Percentiles rank a stretch among this genome's conserved stretches.
Conservation (phyloP, 2,329 filamentous ascomycete species). For the Tolypocladium paradoxum region DNA sequence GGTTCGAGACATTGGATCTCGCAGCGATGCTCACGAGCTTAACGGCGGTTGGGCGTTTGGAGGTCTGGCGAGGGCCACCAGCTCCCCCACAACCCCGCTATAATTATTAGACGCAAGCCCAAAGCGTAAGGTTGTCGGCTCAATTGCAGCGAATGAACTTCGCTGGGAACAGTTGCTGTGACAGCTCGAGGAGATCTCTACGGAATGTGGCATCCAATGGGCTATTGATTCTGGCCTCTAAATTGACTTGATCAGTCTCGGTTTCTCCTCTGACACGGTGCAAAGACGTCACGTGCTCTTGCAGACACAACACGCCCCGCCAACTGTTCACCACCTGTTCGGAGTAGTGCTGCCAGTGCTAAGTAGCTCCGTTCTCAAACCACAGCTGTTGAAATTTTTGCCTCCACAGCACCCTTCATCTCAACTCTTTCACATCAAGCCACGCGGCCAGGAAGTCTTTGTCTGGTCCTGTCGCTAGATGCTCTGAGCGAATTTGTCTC, state of each 20-base stretch:
- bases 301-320: not conserved
- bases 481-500: not conserved
- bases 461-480: not conserved
- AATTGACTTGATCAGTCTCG: not conserved
- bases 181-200: not conserved
- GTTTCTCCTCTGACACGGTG: not conserved
- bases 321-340: not conserved
- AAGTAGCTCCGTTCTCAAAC: not conserved
- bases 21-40: not conserved
- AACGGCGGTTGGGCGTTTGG: not conserved
- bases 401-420: not conserved
- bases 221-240: not conserved
- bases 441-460: not conserved
- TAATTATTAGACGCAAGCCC: not conserved
- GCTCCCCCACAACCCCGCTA: not conserved
- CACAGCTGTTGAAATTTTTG: constrained; percentile 4
- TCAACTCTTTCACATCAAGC: not conserved
- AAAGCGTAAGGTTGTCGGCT: not conserved
- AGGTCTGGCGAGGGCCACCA: not conserved
- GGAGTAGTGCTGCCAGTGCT: not conserved
- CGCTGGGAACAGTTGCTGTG: not conserved
- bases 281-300: not conserved
- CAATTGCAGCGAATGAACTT: not conserved
- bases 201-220: not conserved
- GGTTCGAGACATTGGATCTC: not conserved